Percentiles rank a stretch among this genome's conserved stretches.
Conservation (phyloP, 1,139 yeast species). For the Blastobotrys malaysiensis region DNA sequence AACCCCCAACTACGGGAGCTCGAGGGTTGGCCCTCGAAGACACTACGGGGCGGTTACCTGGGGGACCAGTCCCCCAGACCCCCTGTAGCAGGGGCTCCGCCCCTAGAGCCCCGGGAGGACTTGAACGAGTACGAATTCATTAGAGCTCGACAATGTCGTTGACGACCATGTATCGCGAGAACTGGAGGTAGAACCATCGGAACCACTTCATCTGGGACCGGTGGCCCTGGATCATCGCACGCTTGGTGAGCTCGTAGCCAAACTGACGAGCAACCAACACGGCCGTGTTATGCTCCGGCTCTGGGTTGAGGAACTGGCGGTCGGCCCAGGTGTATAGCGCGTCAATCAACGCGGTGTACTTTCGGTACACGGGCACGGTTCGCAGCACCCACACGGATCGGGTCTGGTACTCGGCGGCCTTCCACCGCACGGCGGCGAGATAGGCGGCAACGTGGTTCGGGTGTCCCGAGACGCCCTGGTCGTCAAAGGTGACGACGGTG, state of each 20-base stretch:
- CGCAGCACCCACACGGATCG: slow-evolving; percentile 31
- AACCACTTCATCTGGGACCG: slow-evolving; percentile 94
- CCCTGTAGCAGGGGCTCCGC: too few relatives aligned
- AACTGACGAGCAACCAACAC: slow-evolving; percentile 36
- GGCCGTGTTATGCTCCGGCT: slow-evolving; percentile 26
- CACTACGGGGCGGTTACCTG: too few relatives aligned
- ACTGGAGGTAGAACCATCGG: slow-evolving; percentile 78
- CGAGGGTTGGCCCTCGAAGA: background rate
- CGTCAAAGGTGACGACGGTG: slow-evolving; percentile 72
- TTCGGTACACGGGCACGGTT: slow-evolving; percentile 35
- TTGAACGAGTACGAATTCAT: background rate
- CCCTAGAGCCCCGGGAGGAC: too few relatives aligned
- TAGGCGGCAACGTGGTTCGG: slow-evolving; percentile 72
- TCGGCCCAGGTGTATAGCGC: slow-evolving; percentile 21
- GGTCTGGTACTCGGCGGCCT: slow-evolving; percentile 15
- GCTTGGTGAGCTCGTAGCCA: slow-evolving; percentile 53
- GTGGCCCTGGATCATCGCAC: slow-evolving; percentile 83
- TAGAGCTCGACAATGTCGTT: slow-evolving; percentile 51
- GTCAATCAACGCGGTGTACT: slow-evolving; percentile 34
- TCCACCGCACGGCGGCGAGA: slow-evolving; percentile 47
- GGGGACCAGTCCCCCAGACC: background rate
- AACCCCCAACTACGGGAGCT: too few relatives aligned
- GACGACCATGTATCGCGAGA: slow-evolving; percentile 64
- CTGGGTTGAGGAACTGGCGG: slow-evolving; percentile 3
- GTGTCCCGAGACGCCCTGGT: slow-evolving; percentile 76